phyloP scores from a whole-genome alignment of 176 grass and related monocot species.

The sorghum (Sorghum bicolor) region Sorghum_bicolor_NCBIv3 NC_012870.2:69227501-69228000 shows the following conservation, averaged over 20 bases:
- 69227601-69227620: conserved; percentile 6
- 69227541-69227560: conserved; percentile 77
- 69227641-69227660: not conserved
- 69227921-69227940: not conserved
- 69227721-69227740: not conserved
- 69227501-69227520: conserved; percentile 86
- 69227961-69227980: not conserved
- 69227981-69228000: not conserved
- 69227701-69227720: no score
- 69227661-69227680: not conserved
- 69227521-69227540: conserved; percentile 76
- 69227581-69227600: conserved; percentile 91
- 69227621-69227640: not conserved
- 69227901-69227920: not conserved
- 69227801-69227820: not conserved
- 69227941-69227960: not conserved
- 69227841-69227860: not conserved
- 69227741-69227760: not conserved
- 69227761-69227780: not conserved
- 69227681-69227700: not conserved
- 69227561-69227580: conserved; percentile 97
- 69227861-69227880: conserved; percentile 7
- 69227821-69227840: not conserved
- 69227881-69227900: not conserved
- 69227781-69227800: not conserved